Evolutionary conservation across 371 early-diverging fungal species (phyloP).

Genomic region (Vairimorpha necatrix): DNA sequence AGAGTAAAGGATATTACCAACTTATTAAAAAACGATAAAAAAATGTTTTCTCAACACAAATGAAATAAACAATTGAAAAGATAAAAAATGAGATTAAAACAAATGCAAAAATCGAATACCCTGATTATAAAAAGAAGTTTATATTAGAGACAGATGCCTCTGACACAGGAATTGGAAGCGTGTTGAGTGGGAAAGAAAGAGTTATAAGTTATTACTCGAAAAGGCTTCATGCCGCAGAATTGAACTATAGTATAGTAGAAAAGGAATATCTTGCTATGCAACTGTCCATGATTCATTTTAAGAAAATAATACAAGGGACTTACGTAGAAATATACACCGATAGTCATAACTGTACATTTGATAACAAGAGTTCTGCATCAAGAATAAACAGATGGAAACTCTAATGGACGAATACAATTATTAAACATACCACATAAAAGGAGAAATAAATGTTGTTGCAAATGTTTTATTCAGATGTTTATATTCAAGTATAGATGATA

Average conservation of each 20-base stretch:
- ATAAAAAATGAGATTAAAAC: neutral
- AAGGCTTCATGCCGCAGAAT: constrained; percentile 31
- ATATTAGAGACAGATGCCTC: constrained; percentile 49
- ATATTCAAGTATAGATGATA: neutral
- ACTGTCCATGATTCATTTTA: constrained; percentile 26
- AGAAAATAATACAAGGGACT: constrained; percentile 27
- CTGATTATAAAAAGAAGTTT: constrained; percentile 37
- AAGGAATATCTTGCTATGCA: constrained; percentile 38
- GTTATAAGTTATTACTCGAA: constrained; percentile 7
- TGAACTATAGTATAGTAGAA: constrained; percentile 44
- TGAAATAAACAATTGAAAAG: neutral
- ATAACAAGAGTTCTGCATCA: neutral
- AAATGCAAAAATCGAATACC: constrained; percentile 3
- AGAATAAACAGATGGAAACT: constrained; percentile 41
- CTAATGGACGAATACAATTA: constrained; percentile 26
- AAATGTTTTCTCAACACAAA: neutral
- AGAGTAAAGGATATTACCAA: neutral
- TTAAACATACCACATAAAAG: constrained; percentile 13
- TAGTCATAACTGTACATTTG: constrained; percentile 33
- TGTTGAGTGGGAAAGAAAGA: constrained; percentile 37
- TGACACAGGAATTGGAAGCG: constrained; percentile 36
- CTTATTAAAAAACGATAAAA: neutral
- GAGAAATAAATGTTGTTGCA: constrained; percentile 21
- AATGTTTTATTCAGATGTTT: constrained; percentile 44
- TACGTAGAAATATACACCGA: constrained; percentile 47